These are phyloP conservation scores for Pseudocercospora fijiensis DNA, from an alignment of 2,329 filamentous ascomycete species.

Conservation along the genomic window DNA sequence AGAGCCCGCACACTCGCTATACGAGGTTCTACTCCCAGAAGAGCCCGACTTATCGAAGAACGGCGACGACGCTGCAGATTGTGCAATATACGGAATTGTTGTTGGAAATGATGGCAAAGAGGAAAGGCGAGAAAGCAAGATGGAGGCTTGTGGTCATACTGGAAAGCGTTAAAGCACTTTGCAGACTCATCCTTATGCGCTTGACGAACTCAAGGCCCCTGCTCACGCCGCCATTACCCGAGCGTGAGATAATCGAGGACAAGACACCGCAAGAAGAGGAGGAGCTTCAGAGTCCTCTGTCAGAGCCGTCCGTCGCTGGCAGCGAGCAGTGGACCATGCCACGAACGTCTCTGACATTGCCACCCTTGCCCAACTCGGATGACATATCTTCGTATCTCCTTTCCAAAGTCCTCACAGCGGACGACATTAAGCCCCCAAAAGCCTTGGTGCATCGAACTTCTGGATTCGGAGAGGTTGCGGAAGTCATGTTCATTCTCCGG, in stretches of 20 bases:
- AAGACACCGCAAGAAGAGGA: conserved; percentile 37
- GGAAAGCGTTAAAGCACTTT: conserved; percentile 82
- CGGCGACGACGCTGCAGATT: conserved; percentile 80
- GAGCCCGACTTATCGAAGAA: conserved; percentile 71
- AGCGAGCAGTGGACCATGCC: conserved; percentile 77
- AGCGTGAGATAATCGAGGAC: conserved; percentile 69
- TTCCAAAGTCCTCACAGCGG: conserved; percentile 85
- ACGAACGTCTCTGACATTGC: conserved; percentile 82
- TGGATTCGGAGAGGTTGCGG: conserved; percentile 77
- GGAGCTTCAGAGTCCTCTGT: conserved; percentile 48
- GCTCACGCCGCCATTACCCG: conserved; percentile 78
- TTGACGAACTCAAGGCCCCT: conserved; percentile 81
- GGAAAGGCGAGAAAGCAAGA: conserved; percentile 73
- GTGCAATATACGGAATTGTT: conserved; percentile 92
- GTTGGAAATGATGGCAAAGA: conserved; percentile 96
- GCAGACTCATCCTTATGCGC: conserved; percentile 73
- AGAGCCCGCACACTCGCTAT: conserved; percentile 61
- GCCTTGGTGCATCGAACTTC: conserved; percentile 75
- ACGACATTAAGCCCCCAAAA: conserved; percentile 91
- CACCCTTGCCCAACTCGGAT: conserved; percentile 73
- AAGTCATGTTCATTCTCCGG: conserved; percentile 86
- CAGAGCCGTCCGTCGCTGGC: conserved; percentile 42
- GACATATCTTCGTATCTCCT: conserved; percentile 87
- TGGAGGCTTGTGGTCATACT: conserved; percentile 87
- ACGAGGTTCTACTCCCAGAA: conserved; percentile 63